A percentile compares a stretch with the other conserved stretches of the same genome.
Conservation (phyloP, 23 red algal genomes). For the Cyanidiococcus yangmingshanensis region DNA sequence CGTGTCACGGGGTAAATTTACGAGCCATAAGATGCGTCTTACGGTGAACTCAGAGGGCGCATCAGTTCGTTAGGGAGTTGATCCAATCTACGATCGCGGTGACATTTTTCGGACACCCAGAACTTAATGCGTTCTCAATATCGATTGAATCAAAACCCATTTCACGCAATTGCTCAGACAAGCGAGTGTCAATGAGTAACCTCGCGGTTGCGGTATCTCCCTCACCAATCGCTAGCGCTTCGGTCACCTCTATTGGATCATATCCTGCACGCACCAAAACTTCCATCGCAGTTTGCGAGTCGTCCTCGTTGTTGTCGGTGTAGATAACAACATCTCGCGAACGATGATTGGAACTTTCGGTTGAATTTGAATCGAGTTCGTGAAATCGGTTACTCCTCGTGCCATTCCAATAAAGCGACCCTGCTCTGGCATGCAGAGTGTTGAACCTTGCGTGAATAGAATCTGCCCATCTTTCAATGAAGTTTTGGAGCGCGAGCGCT, state of each 20-base stretch:
- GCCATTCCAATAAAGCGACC: neutral
- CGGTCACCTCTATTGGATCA: neutral
- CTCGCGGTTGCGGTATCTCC: neutral
- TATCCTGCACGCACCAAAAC: neutral
- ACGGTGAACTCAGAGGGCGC: too few relatives aligned
- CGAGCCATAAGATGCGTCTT: too few relatives aligned
- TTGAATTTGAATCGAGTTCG: too few relatives aligned
- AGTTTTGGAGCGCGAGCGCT: neutral
- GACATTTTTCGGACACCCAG: neutral
- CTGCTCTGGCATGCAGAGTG: too few relatives aligned
- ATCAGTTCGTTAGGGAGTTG: neutral
- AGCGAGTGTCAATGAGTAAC: neutral
- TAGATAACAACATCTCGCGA: neutral
- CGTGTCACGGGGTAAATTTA: neutral
- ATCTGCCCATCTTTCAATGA: too few relatives aligned
- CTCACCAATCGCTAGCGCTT: neutral
- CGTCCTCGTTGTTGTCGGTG: neutral
- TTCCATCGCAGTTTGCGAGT: neutral
- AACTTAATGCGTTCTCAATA: neutral
- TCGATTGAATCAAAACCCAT: neutral
- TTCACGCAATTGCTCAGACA: neutral
- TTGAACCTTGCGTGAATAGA: neutral
- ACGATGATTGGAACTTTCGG: neutral
- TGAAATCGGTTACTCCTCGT: neutral
- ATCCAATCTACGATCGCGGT: slow-evolving; percentile 11